These are phyloP conservation scores for Ceratopteris richardii DNA, from an alignment of 75 land plant genomes.

Conservation along the genomic window DNA sequence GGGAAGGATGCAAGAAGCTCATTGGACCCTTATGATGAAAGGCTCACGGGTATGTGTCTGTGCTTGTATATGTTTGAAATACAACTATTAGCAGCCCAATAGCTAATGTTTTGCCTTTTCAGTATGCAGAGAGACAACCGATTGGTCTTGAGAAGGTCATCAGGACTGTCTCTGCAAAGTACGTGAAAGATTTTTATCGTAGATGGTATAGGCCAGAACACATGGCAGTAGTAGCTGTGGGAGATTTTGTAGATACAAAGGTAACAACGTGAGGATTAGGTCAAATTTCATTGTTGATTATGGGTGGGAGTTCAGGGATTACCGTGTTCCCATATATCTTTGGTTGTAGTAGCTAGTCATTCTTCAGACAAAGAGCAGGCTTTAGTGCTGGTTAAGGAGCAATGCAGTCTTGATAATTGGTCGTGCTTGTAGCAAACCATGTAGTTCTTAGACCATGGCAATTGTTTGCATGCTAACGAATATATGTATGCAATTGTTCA, in stretches of 20 bases:
- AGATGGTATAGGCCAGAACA: conserved; percentile 85
- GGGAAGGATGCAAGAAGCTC: conserved; percentile 96
- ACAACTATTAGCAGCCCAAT: neutral
- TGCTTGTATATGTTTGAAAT: too few relatives aligned
- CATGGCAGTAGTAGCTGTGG: conserved; percentile 93
- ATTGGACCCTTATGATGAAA: conserved; percentile 87
- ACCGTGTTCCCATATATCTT: too few relatives aligned
- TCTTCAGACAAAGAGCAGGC: too few relatives aligned
- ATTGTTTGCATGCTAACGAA: too few relatives aligned
- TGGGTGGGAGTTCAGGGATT: neutral
- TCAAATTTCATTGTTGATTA: neutral
- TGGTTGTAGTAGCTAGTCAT: too few relatives aligned
- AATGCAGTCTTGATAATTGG: too few relatives aligned
- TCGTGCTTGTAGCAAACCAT: too few relatives aligned
- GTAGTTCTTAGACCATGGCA: too few relatives aligned
- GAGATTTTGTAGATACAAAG: conserved; percentile 89
- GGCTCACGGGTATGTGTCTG: conserved; percentile 65
- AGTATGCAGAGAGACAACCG: conserved; percentile 94
- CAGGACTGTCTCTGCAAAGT: conserved; percentile 52
- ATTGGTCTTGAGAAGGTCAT: conserved; percentile 95
- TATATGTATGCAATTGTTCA: too few relatives aligned
- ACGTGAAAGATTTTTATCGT: conserved; percentile 65
- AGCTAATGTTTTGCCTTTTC: conserved; percentile 21
- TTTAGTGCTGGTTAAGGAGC: too few relatives aligned
- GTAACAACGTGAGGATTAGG: too few relatives aligned